A percentile compares a stretch with the other conserved stretches of the same genome.
phyloP scores from a whole-genome alignment of 257 asterid species.

The Cinchona pubescens region DNA sequence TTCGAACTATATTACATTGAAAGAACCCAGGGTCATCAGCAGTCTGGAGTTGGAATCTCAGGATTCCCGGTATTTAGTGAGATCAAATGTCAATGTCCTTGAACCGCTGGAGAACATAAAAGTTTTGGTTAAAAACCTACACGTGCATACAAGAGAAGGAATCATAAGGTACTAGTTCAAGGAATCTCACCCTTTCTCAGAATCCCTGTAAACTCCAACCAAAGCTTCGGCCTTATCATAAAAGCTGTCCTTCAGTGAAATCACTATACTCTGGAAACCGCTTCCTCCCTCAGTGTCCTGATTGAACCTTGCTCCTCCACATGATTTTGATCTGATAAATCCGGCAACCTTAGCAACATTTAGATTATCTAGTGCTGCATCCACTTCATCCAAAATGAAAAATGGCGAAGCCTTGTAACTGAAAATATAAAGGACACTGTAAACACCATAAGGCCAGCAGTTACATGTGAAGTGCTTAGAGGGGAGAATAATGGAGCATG shows the following conservation, averaged over 20 bases:
- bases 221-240: conserved; percentile 97
- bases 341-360: conserved; percentile 98
- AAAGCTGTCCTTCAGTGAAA: conserved; percentile 89
- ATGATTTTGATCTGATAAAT: conserved; percentile 85
- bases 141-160: background rate
- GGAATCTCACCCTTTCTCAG: conserved; percentile 63
- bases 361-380: conserved; percentile 91
- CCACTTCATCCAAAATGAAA: conserved; percentile 97
- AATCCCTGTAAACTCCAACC: conserved; percentile 94
- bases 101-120: conserved; percentile 60
- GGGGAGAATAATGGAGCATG: background rate
- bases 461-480: background rate
- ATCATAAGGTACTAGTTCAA: background rate
- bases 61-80: conserved; percentile 70
- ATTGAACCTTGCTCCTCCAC: conserved; percentile 59
- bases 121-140: background rate
- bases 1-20: conserved; percentile 1
- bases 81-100: conserved; percentile 72
- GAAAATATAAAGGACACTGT: conserved; percentile 34
- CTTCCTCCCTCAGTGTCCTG: conserved; percentile 54
- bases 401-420: conserved; percentile 97
- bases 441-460: conserved; percentile 1
- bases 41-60: conserved; percentile 18
- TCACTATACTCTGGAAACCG: conserved; percentile 95
- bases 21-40: conserved; percentile 7